Evolutionary conservation across 345 rosid genomes (phyloP).

Genomic region (Lepidium didymum): DNA sequence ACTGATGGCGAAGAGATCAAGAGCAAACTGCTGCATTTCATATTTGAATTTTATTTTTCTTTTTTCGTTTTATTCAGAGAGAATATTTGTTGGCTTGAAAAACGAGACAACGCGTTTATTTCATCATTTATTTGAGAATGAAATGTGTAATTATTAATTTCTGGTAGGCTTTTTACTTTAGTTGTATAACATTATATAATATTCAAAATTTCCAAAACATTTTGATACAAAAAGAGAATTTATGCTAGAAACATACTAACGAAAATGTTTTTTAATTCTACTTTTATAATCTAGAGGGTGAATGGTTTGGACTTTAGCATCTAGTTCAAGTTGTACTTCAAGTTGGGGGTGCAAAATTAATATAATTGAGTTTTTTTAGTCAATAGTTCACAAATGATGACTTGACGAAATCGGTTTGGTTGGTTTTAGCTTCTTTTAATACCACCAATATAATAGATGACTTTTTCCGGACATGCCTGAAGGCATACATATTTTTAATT

Average conservation of each 20-base stretch:
- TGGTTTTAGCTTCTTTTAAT: neutral
- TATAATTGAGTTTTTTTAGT: neutral
- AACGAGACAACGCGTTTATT: constrained; percentile 6
- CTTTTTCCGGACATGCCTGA: too few relatives aligned
- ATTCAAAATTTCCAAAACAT: too few relatives aligned
- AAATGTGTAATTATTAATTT: neutral
- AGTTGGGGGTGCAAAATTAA: constrained; percentile 17
- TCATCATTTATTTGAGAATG: neutral
- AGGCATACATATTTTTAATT: too few relatives aligned
- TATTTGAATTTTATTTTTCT: neutral
- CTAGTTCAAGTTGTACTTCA: neutral
- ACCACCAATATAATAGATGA: too few relatives aligned
- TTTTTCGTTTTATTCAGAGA: neutral
- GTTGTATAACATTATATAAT: too few relatives aligned
- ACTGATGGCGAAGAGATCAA: constrained; percentile 6
- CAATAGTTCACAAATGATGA: neutral
- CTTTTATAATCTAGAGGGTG: neutral
- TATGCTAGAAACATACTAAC: too few relatives aligned
- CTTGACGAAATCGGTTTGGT: constrained; percentile 21
- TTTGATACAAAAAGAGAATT: too few relatives aligned
- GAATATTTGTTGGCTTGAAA: constrained; percentile 23
- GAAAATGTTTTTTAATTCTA: neutral
- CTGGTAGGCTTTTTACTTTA: too few relatives aligned
- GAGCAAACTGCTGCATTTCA: constrained; percentile 14
- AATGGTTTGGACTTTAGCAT: neutral